Conservation (phyloP, 192 early-diverging fungal species). For the Coemansia sp. region DNA sequence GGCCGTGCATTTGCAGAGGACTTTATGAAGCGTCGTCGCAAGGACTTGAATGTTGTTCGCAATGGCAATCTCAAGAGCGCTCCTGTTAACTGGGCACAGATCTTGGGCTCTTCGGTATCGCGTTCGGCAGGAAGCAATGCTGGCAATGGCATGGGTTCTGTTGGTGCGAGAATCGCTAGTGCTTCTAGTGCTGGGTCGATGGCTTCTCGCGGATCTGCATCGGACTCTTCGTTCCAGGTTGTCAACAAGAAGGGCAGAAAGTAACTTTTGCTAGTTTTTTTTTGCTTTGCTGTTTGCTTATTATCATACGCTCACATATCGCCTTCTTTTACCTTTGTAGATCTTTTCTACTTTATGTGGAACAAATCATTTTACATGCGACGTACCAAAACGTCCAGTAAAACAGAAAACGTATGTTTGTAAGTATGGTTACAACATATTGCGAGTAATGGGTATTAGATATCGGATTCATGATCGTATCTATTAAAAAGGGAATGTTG, state of each 20-base stretch:
- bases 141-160: background rate
- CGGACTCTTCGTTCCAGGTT: slow-evolving; percentile 35
- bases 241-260: slow-evolving; percentile 41
- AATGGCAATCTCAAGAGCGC: slow-evolving; percentile 31
- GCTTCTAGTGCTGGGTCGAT: background rate
- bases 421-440: no score
- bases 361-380: background rate
- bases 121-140: background rate
- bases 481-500: no score
- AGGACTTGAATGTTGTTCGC: slow-evolving; percentile 43
- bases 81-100: slow-evolving; percentile 30
- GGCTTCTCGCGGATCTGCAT: background rate
- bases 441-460: no score
- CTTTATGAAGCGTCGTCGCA: slow-evolving; percentile 71
- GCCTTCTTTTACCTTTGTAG: no score
- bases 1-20: slow-evolving; percentile 76
- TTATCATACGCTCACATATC: no score
- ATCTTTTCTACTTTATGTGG: background rate
- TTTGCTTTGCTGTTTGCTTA: background rate
- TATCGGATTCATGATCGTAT: no score
- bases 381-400: background rate
- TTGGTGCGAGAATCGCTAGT: background rate
- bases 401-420: no score
- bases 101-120: slow-evolving; percentile 4
- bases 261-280: background rate